A percentile compares a stretch with the other conserved stretches of the same genome.
Conservation (phyloP, 1,284 basidiomycete species). For the Dichomitus squalens region DNA sequence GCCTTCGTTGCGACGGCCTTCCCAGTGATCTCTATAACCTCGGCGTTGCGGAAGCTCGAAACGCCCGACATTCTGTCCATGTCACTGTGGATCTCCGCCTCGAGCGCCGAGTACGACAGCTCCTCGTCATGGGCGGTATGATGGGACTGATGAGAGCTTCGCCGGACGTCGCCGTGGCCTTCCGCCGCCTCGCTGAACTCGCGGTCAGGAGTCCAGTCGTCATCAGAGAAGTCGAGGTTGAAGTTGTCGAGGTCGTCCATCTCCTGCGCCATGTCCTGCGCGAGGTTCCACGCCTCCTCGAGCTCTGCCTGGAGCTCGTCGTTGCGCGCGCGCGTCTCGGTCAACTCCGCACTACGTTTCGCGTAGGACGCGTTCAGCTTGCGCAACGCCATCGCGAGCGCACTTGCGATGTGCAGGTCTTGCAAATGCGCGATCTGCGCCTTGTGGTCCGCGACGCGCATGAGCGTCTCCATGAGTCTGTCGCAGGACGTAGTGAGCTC, state of each 20-base stretch:
- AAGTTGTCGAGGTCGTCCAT: slow-evolving; percentile 55
- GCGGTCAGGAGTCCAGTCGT: slow-evolving; percentile 29
- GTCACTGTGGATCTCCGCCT: slow-evolving; percentile 27
- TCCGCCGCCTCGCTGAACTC: neutral
- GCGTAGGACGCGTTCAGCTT: slow-evolving; percentile 78
- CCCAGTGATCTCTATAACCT: slow-evolving; percentile 38
- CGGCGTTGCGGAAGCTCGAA: slow-evolving; percentile 29
- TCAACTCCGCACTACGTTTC: slow-evolving; percentile 59
- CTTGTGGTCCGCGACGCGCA: slow-evolving; percentile 61
- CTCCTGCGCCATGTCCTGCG: slow-evolving; percentile 69
- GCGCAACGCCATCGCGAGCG: slow-evolving; percentile 72
- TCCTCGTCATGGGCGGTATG: slow-evolving; percentile 37
- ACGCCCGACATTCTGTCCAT: slow-evolving; percentile 25
- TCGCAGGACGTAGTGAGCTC: slow-evolving; percentile 64
- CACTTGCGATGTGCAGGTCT: slow-evolving; percentile 70
- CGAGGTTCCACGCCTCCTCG: slow-evolving; percentile 80
- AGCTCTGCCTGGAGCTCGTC: slow-evolving; percentile 65
- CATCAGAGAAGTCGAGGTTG: slow-evolving; percentile 32
- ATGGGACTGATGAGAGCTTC: slow-evolving; percentile 7
- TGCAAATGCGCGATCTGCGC: slow-evolving; percentile 60
- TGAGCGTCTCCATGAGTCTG: slow-evolving; percentile 54
- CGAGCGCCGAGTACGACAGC: slow-evolving; percentile 37
- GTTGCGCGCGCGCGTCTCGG: slow-evolving; percentile 47
- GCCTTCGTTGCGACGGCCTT: slow-evolving; percentile 36
- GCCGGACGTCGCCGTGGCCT: neutral